phyloP scores from a whole-genome alignment of 352 stramenopile species.

The Labyrinthula sp. region DNA sequence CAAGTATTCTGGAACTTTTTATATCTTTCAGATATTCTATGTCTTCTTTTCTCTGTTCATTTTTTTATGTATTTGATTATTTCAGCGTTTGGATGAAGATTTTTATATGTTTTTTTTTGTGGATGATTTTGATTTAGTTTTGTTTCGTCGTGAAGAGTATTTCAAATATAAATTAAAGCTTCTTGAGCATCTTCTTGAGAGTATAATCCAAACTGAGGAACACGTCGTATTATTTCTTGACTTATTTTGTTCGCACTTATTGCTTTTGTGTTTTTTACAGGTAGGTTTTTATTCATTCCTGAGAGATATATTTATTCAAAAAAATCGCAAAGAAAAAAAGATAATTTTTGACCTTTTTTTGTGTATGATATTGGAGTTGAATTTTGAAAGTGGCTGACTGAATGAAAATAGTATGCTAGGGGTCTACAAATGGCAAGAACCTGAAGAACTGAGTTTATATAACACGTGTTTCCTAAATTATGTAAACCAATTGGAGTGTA shows the following conservation, averaged over 20 bases:
- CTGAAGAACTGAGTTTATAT: conserved; percentile 22
- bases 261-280: background rate
- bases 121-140: too few relatives aligned
- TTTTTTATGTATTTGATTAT: too few relatives aligned
- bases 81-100: too few relatives aligned
- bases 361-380: background rate
- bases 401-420: conserved; percentile 16
- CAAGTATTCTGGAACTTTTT: too few relatives aligned
- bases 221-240: conserved; percentile 5
- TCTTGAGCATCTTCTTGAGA: conserved; percentile 25
- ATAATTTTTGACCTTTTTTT: conserved; percentile 8
- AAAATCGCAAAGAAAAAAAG: conserved; percentile 18
- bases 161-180: conserved; percentile 18
- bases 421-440: conserved; percentile 12
- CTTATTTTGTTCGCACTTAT: conserved; percentile 17
- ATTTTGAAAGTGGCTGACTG: background rate
- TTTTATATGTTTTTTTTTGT: too few relatives aligned
- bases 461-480: conserved; percentile 28
- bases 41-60: too few relatives aligned
- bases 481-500: too few relatives aligned
- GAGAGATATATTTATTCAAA: conserved; percentile 1
- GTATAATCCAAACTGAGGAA: conserved; percentile 23
- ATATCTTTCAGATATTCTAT: too few relatives aligned
- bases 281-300: conserved; percentile 4
- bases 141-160: conserved; percentile 22